Evolutionary conservation across 306 rosid species (phyloP).

Genomic region (Vigna radiata): DNA sequence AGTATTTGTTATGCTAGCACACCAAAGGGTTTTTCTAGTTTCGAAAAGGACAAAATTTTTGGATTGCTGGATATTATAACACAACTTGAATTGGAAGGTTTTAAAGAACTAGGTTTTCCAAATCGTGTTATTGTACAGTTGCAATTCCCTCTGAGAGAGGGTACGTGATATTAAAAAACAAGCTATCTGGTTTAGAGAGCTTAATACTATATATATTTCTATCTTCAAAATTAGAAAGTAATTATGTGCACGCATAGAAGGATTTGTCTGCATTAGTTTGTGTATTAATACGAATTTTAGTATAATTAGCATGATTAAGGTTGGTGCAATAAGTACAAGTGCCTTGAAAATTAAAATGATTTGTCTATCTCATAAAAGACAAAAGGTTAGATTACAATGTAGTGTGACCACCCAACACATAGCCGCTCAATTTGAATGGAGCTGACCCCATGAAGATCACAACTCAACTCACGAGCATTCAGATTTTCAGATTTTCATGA

Average conservation of each 20-base stretch:
- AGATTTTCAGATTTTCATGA: constrained; percentile 8
- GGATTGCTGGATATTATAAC: constrained; percentile 3
- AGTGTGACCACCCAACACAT: constrained; percentile 53
- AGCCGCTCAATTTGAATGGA: constrained; percentile 49
- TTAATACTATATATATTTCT: neutral
- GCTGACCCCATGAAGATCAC: constrained; percentile 44
- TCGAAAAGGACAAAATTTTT: constrained; percentile 46
- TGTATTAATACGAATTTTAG: neutral
- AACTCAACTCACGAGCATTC: constrained; percentile 28
- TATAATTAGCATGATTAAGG: constrained; percentile 8
- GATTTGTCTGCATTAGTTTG: neutral
- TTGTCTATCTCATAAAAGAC: constrained; percentile 51
- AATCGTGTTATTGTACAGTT: constrained; percentile 30
- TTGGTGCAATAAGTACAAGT: constrained; percentile 5
- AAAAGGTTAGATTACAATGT: constrained; percentile 54
- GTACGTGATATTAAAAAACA: constrained; percentile 8
- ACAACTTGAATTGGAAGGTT: constrained; percentile 6
- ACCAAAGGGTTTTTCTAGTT: constrained; percentile 18
- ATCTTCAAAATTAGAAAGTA: neutral
- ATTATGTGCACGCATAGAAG: neutral
- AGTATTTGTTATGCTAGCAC: constrained; percentile 17
- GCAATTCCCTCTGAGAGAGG: constrained; percentile 35
- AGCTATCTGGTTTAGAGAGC: too few species aligned
- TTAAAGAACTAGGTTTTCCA: neutral
- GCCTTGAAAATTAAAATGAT: constrained; percentile 12